Conservation (phyloP, 2,329 filamentous ascomycete species). For the Aspergillus sp. region DNA sequence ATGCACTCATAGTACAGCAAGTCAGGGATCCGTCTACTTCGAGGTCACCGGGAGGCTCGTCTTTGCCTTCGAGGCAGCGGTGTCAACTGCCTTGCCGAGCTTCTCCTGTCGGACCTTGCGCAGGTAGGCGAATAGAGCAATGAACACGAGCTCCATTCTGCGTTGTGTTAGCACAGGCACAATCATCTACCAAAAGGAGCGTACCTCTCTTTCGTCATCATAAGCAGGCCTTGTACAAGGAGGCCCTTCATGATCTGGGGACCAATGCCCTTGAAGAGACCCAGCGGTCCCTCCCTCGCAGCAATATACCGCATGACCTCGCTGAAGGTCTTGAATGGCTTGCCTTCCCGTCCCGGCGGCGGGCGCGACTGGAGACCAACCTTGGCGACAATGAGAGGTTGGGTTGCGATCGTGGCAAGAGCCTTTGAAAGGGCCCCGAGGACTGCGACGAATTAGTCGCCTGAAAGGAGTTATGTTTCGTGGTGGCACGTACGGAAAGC, state of each 20-base stretch:
- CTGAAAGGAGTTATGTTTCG: neutral
- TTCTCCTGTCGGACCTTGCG: slow-evolving; percentile 60
- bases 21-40: slow-evolving; percentile 29
- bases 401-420: slow-evolving; percentile 81
- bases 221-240: slow-evolving; percentile 86
- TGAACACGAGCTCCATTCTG: slow-evolving; percentile 79
- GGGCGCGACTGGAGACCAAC: slow-evolving; percentile 92
- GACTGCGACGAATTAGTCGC: slow-evolving; percentile 43
- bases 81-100: slow-evolving; percentile 56
- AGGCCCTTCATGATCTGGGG: slow-evolving; percentile 90
- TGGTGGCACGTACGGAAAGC: slow-evolving; percentile 65
- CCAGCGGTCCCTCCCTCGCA: slow-evolving; percentile 69
- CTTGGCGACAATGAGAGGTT: slow-evolving; percentile 95
- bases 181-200: too few relatives aligned
- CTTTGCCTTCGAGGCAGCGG: slow-evolving; percentile 55
- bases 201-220: slow-evolving; percentile 98
- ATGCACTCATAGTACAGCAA: slow-evolving; percentile 6
- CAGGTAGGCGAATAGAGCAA: slow-evolving; percentile 76
- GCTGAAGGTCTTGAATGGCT: slow-evolving; percentile 83
- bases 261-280: slow-evolving; percentile 94
- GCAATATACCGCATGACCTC: slow-evolving; percentile 95
- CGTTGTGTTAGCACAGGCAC: slow-evolving; percentile 6
- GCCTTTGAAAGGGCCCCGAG: slow-evolving; percentile 89
- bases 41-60: slow-evolving; percentile 38
- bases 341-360: slow-evolving; percentile 71